Conservation (phyloP, 2,329 filamentous ascomycete genomes). For the Daldinia eschscholtzii region DNA sequence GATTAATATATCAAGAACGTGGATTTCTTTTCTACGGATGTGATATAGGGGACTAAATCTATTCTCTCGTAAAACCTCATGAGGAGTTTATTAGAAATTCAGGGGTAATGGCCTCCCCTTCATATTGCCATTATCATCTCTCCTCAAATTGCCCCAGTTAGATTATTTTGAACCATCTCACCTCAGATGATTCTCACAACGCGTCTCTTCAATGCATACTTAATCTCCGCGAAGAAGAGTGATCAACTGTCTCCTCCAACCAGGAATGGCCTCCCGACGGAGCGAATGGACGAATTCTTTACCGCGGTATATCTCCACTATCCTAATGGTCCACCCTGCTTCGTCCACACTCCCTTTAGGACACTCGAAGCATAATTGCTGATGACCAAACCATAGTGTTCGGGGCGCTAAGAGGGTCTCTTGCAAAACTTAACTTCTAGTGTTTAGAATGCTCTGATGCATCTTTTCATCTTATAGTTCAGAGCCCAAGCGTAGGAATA, state of each 20-base stretch:
- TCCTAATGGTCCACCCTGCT: constrained; percentile 16
- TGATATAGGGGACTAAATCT: too few relatives aligned
- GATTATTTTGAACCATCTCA: not conserved
- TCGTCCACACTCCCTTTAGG: constrained; percentile 26
- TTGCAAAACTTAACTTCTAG: constrained; percentile 19
- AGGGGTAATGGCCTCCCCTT: not conserved
- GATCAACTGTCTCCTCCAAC: constrained; percentile 19
- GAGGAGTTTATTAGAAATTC: too few relatives aligned
- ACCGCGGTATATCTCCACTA: constrained; percentile 24
- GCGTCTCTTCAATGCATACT: constrained; percentile 11
- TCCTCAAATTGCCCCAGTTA: not conserved
- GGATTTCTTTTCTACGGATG: too few relatives aligned
- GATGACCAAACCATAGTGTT: constrained; percentile 21
- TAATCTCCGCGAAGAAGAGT: constrained; percentile 17
- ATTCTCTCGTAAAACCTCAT: too few relatives aligned
- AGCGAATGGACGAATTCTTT: constrained; percentile 21
- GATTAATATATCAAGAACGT: too few relatives aligned
- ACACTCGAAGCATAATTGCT: constrained; percentile 21
- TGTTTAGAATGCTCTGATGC: constrained; percentile 22
- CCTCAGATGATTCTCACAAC: constrained; percentile 18
- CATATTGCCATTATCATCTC: not conserved
- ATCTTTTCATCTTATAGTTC: constrained; percentile 28
- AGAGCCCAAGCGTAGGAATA: constrained; percentile 15
- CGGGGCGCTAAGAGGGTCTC: constrained; percentile 24
- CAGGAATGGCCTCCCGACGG: constrained; percentile 8